Base-by-base conservation (phyloP, 208 protist species). In the Crithidia thermophila region DNA sequence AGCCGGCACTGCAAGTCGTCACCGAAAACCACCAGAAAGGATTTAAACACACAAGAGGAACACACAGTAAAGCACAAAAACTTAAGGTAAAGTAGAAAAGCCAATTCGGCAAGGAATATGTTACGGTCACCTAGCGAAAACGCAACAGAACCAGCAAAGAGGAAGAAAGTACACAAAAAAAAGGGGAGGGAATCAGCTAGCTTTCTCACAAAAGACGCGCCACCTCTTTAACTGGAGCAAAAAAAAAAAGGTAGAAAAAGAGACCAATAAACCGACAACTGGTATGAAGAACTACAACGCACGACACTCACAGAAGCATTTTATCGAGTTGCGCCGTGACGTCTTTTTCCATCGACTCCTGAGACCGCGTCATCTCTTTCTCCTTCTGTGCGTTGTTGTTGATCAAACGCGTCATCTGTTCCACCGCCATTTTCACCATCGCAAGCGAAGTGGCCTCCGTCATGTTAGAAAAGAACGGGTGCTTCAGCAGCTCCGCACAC, bases 321-420 rank as follows among this genome's bases (percentile, higher is more conserved):
- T 84, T 81, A 37, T 95, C 90, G 27, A 95, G 64, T 53, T 92
- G 84, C 11, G 74, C 78, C 47, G 85, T 83, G 9, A 95, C 69
- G 45, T 93, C 86, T 47, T 88, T 83, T 49, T 79, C 72, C 34
- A 95, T 68, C 20, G 73, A 80, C 33, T 79, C 83, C 49, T 85
- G 80, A 27, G 85, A 78, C 27, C 84, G 79, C 45, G 71, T 49
- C 21, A 81, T 33, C 33, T 63, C 60, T 36, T 84, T 77, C 23
- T 81, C 75, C 49, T 93, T 90, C 60, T 90, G 89, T 1, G 87
- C 70, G 34, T 91, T 82, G 67, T 83, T 91, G 46, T 86, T 90
- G 63, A 95, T 86, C 21, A 95, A 73, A 13, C 84, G 87, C 1
- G 84, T 91, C 90, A 95, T 95, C 70, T 87, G 83, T 36, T 95